Conservation (phyloP, 1,139 yeast genomes). For the Williopsis jadinii region DNA sequence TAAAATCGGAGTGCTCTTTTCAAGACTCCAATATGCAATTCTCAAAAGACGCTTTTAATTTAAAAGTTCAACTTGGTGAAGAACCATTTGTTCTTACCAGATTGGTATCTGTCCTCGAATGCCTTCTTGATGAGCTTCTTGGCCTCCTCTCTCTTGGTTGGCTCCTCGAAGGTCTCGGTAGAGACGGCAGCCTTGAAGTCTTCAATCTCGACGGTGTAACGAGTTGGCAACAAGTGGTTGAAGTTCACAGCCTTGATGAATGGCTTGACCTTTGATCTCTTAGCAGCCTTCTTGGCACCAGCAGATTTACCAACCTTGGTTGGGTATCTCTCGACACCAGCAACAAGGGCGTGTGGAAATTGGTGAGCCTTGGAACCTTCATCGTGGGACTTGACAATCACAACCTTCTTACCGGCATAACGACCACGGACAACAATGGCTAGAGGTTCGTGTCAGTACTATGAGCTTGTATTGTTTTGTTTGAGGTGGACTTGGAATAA, state of each 20-base stretch:
- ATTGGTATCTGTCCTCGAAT: slow-evolving; percentile 99
- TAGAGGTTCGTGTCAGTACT: slow-evolving; percentile 24
- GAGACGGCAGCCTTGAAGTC: slow-evolving; percentile 88
- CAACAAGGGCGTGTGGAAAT: slow-evolving; percentile 99
- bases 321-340: slow-evolving; percentile 99
- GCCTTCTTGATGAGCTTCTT: slow-evolving; percentile 99
- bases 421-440: slow-evolving; percentile 99
- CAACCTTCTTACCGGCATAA: slow-evolving; percentile 99
- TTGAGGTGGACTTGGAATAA: too few relatives aligned
- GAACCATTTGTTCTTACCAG: slow-evolving; percentile 99
- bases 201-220: slow-evolving; percentile 98
- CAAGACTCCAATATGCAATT: too few relatives aligned
- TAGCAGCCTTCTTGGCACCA: slow-evolving; percentile 94
- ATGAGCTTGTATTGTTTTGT: neutral
- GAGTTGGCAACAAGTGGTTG: slow-evolving; percentile 99
- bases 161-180: slow-evolving; percentile 93
- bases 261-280: slow-evolving; percentile 98
- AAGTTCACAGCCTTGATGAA: slow-evolving; percentile 98
- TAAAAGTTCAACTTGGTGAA: slow-evolving; percentile 98
- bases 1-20: too few relatives aligned
- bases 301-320: slow-evolving; percentile 92
- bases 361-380: slow-evolving; percentile 99
- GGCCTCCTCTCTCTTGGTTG: slow-evolving; percentile 98
- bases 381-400: slow-evolving; percentile 97
- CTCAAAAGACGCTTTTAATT: slow-evolving; percentile 20